phyloP scores from a whole-genome alignment of 139 green algal species.

The Micractinium sp. region DNA sequence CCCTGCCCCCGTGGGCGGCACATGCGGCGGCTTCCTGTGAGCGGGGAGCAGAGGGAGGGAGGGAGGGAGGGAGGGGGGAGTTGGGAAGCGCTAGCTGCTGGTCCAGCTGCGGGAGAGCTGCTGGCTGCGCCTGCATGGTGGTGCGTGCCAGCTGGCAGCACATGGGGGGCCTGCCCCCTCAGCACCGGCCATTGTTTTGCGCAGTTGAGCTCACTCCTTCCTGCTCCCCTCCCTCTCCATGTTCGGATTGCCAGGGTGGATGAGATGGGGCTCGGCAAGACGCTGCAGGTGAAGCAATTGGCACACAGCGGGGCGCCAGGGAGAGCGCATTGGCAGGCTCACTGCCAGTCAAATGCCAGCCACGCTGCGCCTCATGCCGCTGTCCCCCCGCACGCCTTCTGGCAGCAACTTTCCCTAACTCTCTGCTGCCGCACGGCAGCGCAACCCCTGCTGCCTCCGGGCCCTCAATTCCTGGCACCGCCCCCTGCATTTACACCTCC shows the following conservation, averaged over 20 bases:
- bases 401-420: too few species aligned
- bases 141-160: neutral
- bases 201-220: neutral
- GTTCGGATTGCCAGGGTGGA: neutral
- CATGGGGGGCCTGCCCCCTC: neutral
- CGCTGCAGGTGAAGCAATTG: conserved; percentile 42
- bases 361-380: neutral
- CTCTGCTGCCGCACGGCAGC: too few species aligned
- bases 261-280: conserved; percentile 66
- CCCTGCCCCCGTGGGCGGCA: conserved; percentile 40
- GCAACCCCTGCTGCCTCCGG: too few species aligned
- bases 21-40: conserved; percentile 66
- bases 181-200: too few species aligned
- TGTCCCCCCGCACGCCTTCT: too few species aligned
- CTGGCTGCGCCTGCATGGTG: neutral
- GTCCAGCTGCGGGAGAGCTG: neutral
- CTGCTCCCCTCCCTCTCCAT: neutral
- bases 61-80: neutral
- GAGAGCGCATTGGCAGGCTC: neutral
- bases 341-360: neutral
- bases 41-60: neutral
- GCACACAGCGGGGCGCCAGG: too few species aligned
- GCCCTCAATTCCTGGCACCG: too few species aligned
- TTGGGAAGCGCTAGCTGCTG: neutral
- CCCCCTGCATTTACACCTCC: neutral